phyloP scores from a whole-genome alignment of 495 filamentous ascomycete species.

The Cudoniella acicularis region DNA sequence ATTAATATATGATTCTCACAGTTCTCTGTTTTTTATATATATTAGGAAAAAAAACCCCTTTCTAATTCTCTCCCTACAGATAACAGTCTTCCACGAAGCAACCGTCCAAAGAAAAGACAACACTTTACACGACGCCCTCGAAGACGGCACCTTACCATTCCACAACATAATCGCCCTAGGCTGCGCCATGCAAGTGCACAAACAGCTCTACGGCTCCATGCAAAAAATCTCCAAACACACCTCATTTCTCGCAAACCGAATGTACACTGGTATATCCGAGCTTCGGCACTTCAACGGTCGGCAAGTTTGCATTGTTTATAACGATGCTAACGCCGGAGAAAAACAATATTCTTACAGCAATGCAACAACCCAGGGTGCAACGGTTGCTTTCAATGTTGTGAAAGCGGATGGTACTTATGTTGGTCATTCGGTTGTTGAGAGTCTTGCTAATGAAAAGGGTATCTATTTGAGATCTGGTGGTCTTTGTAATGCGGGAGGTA shows the following conservation, averaged over 20 bases:
- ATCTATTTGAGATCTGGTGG: slow-evolving; percentile 72
- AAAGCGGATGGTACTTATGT: slow-evolving; percentile 51
- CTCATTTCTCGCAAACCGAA: slow-evolving; percentile 44
- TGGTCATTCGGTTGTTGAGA: slow-evolving; percentile 58
- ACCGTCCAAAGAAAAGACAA: slow-evolving; percentile 47
- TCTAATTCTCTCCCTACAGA: slow-evolving; percentile 17
- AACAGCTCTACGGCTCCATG: slow-evolving; percentile 59
- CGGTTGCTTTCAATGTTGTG: slow-evolving; percentile 66
- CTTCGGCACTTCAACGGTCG: slow-evolving; percentile 59
- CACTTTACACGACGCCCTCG: slow-evolving; percentile 60
- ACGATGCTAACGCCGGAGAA: slow-evolving; percentile 36
- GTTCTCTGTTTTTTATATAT: no score
- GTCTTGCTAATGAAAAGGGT: slow-evolving; percentile 52
- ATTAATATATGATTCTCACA: no score
- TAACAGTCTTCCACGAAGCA: slow-evolving; percentile 51
- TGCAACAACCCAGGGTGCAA: slow-evolving; percentile 59
- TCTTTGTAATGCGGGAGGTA: slow-evolving; percentile 57
- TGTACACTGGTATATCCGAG: slow-evolving; percentile 47
- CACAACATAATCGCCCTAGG: slow-evolving; percentile 72
- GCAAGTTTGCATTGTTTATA: slow-evolving; percentile 58
- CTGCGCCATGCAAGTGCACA: slow-evolving; percentile 63
- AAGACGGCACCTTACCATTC: slow-evolving; percentile 78
- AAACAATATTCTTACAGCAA: slow-evolving; percentile 59
- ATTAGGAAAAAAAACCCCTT: neutral
- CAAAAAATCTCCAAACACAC: slow-evolving; percentile 60